Base-by-base conservation (phyloP, 768 basidiomycete genomes). In the Pleurotus eryngii region DNA sequence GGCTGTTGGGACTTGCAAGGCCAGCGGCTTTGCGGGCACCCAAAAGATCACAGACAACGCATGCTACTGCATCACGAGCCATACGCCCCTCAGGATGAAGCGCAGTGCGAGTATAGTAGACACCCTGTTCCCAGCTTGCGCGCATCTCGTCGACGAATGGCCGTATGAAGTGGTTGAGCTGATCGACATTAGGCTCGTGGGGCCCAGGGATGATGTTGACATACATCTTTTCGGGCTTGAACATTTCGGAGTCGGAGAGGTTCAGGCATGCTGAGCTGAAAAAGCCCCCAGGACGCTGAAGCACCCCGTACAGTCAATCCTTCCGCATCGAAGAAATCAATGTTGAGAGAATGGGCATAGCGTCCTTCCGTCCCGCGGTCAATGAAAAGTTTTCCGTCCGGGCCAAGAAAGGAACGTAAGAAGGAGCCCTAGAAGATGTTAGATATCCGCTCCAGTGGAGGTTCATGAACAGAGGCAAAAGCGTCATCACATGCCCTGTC, bases 191-290 rank as follows among this genome's bases (percentile, higher is more conserved):
- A 0, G 74, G 73, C 18, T 74, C 66, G 2, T 61, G 47, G 0
- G 75, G 76, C 0, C 76, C 72, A 3, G 72, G 74, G 12, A 77
- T 72, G 56, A 76, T 17, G 20, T n/a, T 22, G 12, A 74, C 56
- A 30, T 66, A 73, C 57, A 76, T 64, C 54, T 73, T 69, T 58
- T 76, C 70, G 0, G 67, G 63, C 35, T 67, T 64, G 62, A 73
- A 72, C 0, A 67, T 61, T 4, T 72, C 57, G 9, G 68, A 55
- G 1, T 59, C 50, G 1, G 72, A 71, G 4, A 78, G 64, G 45
- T 74, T 75, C 2, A 76, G 60, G 50, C 68, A 68, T 12, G 65
- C 64, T 37, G 71, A 60, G 1, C 68, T 69, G 6, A 76, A 68
- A 68, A 8, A 75, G 53, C 3, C 72, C 70, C 9, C 65, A 60